Evolutionary conservation across 306 rosid genomes (phyloP), one percentile per base, ranked within the genome.

Genomic region (Rosa multiflora): DNA sequence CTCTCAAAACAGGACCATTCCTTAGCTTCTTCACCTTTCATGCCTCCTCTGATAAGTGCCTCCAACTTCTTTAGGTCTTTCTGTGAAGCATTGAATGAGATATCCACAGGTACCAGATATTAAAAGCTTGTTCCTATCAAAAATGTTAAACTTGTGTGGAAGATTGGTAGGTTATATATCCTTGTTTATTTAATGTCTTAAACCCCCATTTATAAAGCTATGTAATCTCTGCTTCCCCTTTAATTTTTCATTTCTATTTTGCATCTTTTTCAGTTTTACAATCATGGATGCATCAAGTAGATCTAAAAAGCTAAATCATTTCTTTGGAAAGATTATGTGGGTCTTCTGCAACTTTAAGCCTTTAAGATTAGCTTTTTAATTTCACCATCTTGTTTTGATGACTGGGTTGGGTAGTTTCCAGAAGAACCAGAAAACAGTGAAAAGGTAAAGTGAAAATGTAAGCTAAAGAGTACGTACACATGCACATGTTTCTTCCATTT

Each of bases 381-480:
- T 63, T 76, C 75, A 61, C 61, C 55, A 48, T 75, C 73, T 82
- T 77, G 75, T 62, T 48, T 86, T 80, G 71, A 79, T 87, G 79
- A 88, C 85, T 91, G 79, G 29, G 42, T 11, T 23, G 37, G 10
- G 86, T 81, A 80, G 78, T 83, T 89, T 88, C 91, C 86, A 67
- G 53, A 86, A 86, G 89, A 86, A 72, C 87, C 77, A 75, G 82
- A 86, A 81, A 83, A 56, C 84, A 86, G 77, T 73, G 82, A 61
- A 77, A 87, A 82, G 71, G 80, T 77, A 3, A 79, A 80, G 51
- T 71, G 80, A 80, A 81, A 83, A 81, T 86, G 78, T n/a, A 11
- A 66, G 29, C 51, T 64, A 51, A 8, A 29, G 12, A 40, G 11
- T 71, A 29, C 81, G 11, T 71, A 29, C 81, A 82, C 88, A 80